Conservation (phyloP, 2,329 filamentous ascomycete genomes). For the Fusarium sp. region DNA sequence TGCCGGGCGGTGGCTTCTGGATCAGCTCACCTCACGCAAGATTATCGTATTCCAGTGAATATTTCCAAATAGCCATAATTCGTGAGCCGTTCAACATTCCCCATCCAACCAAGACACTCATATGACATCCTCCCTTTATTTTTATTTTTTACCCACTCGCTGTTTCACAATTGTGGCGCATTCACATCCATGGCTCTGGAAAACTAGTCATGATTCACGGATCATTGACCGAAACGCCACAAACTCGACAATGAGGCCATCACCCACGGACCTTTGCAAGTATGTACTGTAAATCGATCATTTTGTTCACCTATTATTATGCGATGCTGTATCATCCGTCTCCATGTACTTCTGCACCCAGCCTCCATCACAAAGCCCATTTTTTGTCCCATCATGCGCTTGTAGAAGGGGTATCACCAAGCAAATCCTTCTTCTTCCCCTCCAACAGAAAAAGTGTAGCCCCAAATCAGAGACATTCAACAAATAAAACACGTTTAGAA, state of each 20-base stretch:
- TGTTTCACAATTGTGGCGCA: conserved; percentile 29
- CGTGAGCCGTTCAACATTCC: background rate
- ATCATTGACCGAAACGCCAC: conserved; percentile 4
- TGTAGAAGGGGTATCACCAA: conserved; percentile 15
- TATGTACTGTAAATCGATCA: conserved; percentile 1
- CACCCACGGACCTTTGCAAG: background rate
- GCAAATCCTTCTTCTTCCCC: background rate
- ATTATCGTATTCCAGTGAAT: background rate
- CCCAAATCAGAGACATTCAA: conserved; percentile 35
- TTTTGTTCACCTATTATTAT: conserved; percentile 17
- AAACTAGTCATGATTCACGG: conserved; percentile 8
- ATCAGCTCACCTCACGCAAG: background rate
- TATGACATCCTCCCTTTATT: conserved; percentile 17
- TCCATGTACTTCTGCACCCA: conserved; percentile 6
- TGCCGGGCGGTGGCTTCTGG: background rate
- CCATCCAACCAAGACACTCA: conserved; percentile 14
- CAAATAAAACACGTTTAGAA: conserved; percentile 25
- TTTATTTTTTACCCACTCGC: background rate
- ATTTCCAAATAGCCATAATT: background rate
- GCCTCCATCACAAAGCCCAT: conserved; percentile 9
- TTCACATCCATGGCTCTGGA: conserved; percentile 5
- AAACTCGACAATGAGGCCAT: background rate
- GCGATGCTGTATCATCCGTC: conserved; percentile 17
- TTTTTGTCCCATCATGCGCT: conserved; percentile 13
- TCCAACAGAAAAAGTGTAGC: background rate